Conservation (phyloP, 768 basidiomycete genomes). For the Pisolithus orientalis region DNA sequence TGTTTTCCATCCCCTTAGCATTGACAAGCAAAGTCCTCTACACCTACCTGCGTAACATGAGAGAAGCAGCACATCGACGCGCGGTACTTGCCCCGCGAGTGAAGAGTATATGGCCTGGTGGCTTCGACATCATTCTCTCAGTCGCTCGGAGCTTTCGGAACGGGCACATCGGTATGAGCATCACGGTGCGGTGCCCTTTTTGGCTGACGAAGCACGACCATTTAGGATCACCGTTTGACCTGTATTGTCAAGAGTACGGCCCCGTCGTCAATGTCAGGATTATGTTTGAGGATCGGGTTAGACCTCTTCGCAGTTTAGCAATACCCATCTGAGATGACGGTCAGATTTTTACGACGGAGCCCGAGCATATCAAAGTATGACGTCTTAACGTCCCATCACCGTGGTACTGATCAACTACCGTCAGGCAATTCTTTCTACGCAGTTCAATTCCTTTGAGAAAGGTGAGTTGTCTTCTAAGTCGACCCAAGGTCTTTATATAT, state of each 20-base stretch:
- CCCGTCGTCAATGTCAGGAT: conserved; percentile 27
- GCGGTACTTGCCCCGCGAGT: conserved; percentile 26
- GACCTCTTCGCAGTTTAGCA: conserved; percentile 5
- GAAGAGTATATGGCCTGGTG: conserved; percentile 31
- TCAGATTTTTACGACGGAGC: conserved; percentile 42
- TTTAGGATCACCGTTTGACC: conserved; percentile 26
- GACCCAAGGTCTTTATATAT: conserved; percentile 12
- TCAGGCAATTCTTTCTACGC: conserved; percentile 39
- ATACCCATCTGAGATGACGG: background rate
- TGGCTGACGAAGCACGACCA: background rate
- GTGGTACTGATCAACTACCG: background rate
- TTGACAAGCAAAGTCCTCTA: conserved; percentile 29
- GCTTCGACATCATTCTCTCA: conserved; percentile 27
- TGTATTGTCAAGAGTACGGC: conserved; percentile 22
- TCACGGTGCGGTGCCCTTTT: background rate
- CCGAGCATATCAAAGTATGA: conserved; percentile 39
- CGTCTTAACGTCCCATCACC: background rate
- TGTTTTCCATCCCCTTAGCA: conserved; percentile 20
- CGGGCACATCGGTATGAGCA: conserved; percentile 25
- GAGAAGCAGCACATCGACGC: conserved; percentile 10
- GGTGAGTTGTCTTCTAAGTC: conserved; percentile 15
- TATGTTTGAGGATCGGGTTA: conserved; percentile 34
- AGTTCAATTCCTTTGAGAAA: conserved; percentile 38
- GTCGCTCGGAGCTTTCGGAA: conserved; percentile 16
- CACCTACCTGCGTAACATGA: conserved; percentile 36